These are phyloP conservation scores for Arctium minus DNA, from an alignment of 129 eudicot species.

Conservation along the genomic window DNA sequence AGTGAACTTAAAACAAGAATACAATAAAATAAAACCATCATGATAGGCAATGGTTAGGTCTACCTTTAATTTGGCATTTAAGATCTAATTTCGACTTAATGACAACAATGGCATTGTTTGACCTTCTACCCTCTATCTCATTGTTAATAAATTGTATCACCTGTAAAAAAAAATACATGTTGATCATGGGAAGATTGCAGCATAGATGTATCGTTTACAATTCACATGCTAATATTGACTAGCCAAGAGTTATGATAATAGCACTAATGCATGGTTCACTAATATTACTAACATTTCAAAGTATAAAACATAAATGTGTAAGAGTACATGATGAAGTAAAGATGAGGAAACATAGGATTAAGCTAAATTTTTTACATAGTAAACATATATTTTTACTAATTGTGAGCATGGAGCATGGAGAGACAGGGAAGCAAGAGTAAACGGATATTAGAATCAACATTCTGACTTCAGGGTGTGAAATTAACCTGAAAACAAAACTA, in stretches of 20 bases:
- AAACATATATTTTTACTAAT: neutral
- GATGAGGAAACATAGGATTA: neutral
- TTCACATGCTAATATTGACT: neutral
- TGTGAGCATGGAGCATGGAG: neutral
- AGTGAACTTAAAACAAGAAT: neutral
- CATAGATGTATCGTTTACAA: constrained; percentile 2
- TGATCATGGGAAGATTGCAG: neutral
- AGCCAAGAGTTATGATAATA: constrained; percentile 6
- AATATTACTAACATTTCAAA: neutral
- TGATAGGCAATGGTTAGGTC: constrained; percentile 8
- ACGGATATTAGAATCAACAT: neutral
- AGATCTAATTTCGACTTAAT: constrained; percentile 25
- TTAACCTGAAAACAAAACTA: neutral
- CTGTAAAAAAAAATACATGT: constrained; percentile 31
- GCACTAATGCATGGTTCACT: neutral
- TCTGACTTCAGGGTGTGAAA: constrained; percentile 4
- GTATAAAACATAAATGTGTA: neutral
- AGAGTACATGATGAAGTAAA: neutral
- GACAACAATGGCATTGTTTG: constrained; percentile 37
- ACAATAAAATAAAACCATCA: neutral
- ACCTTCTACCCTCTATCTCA: constrained; percentile 32
- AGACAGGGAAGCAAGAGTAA: constrained; percentile 8
- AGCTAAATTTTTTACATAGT: neutral
- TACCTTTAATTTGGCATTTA: constrained; percentile 26
- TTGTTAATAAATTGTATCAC: constrained; percentile 44